Evolutionary conservation across 2,329 filamentous ascomycete genomes (phyloP), one percentile per base, ranked within the genome.

Genomic region (Ophiostoma triangulosporum): DNA sequence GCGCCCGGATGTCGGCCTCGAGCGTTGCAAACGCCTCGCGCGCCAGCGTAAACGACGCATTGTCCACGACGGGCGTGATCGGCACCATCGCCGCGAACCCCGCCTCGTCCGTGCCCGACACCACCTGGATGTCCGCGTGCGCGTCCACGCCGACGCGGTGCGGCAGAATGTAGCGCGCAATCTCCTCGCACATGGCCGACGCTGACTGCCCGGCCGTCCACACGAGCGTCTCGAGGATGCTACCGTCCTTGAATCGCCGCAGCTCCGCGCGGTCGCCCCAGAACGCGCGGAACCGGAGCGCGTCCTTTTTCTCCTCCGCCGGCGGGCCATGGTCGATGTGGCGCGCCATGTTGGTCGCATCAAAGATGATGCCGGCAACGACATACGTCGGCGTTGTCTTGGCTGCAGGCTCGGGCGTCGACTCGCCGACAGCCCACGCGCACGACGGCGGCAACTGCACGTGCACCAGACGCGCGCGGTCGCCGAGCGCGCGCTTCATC

Each of bases 261-360:
- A 98, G 74, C 66, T 98, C 93, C 1, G 93, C 80, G 65, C 93
- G 95, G 9, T 91, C 84, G 6, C 91, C 93, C 93, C 94, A 98
- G 65, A 98, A 97, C 32, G 83, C 80, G 33, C 88, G 86, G 66
- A 96, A 98, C 31, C 76, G 76, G 9, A 82, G 81, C 24, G 89
- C 85, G 58, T 88, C 87, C 58, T 85, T 82, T 66, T 91, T 89
- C 57, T 93, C 79, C 64, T 97, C 90, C 2, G 88, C 87, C 1
- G 84, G 71, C 5, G 93, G 93, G 0, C 93, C 93, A 64, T 89
- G 86, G 60, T 98, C 93, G 57, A 96, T 86, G 48, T 83, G 76
- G 31, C 90, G 83, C 53, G 77, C 73, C 62, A 84, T 83, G 60
- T 88, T 85, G 35, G 77, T 73, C 1, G 86, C 74, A 61, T 96